Percentiles rank a stretch among this genome's conserved stretches.
Evolutionary conservation across 108 stramenopile genomes (phyloP).

Genomic region (Skeletonema marinoi): DNA sequence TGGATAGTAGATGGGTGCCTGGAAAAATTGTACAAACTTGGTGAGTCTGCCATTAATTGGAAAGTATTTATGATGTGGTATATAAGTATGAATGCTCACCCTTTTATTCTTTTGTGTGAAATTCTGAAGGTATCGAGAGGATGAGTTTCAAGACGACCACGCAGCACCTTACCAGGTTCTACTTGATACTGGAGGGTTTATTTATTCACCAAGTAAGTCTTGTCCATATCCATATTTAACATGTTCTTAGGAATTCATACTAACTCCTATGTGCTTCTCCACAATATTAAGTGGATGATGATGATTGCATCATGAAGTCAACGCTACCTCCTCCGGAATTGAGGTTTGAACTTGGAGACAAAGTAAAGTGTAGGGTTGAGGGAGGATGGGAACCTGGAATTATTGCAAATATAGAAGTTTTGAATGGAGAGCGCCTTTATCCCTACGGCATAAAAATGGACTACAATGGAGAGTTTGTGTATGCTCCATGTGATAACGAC

Average conservation of each 20-base stretch:
- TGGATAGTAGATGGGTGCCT: neutral
- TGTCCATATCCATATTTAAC: neutral
- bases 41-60: neutral
- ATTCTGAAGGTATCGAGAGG: neutral
- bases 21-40: neutral
- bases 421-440: neutral
- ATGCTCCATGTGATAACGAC: neutral
- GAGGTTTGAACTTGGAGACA: neutral
- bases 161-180: slow-evolving; percentile 5
- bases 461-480: neutral
- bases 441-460: slow-evolving; percentile 4
- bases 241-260: neutral
- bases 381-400: neutral
- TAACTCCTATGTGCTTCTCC: neutral
- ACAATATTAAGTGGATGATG: neutral
- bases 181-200: slow-evolving; percentile 2
- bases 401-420: neutral
- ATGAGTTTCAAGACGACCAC: neutral
- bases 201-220: slow-evolving; percentile 2
- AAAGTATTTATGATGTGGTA: neutral
- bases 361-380: neutral
- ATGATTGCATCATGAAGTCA: neutral
- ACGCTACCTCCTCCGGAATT: neutral
- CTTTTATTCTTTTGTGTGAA: neutral
- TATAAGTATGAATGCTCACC: neutral